These are phyloP conservation scores for Carex littledalei DNA, from an alignment of 176 grass and related monocot species.

Conservation along the genomic window DNA sequence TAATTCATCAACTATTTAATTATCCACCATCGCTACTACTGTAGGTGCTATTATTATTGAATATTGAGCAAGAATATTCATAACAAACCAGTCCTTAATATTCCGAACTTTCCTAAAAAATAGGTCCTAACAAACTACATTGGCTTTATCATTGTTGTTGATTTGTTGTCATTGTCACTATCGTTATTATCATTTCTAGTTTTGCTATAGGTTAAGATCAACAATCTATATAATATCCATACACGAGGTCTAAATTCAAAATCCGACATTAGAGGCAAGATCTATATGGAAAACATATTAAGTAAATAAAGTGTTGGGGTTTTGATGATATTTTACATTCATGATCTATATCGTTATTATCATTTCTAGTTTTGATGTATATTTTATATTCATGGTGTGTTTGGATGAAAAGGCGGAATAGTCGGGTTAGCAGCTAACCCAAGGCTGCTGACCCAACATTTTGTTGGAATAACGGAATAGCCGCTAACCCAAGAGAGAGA, in stretches of 20 bases:
- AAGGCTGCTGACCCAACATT: too few species aligned
- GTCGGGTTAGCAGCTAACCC: too few species aligned
- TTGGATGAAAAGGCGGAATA: too few species aligned
- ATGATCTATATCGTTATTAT: too few species aligned
- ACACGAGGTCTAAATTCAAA: not conserved
- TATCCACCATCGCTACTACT: too few species aligned
- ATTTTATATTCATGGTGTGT: not conserved
- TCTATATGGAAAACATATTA: not conserved
- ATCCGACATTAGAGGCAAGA: not conserved
- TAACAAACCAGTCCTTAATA: not conserved
- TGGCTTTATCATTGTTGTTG: not conserved
- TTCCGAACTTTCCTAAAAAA: not conserved
- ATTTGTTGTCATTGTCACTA: not conserved
- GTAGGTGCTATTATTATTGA: not conserved
- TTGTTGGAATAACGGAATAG: too few species aligned
- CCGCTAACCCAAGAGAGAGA: too few species aligned
- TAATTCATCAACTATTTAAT: not conserved
- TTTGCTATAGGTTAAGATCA: not conserved
- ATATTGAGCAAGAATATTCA: not conserved
- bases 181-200: not conserved
- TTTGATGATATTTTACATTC: conserved; percentile 9
- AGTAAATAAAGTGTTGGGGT: too few species aligned
- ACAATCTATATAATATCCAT: not conserved
- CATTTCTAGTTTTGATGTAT: not conserved
- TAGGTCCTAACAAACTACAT: not conserved